Evolutionary conservation across 164 flowering plant genomes (phyloP), one percentile per base, ranked within the genome.

Genomic region (Euptelea pleiosperma): DNA sequence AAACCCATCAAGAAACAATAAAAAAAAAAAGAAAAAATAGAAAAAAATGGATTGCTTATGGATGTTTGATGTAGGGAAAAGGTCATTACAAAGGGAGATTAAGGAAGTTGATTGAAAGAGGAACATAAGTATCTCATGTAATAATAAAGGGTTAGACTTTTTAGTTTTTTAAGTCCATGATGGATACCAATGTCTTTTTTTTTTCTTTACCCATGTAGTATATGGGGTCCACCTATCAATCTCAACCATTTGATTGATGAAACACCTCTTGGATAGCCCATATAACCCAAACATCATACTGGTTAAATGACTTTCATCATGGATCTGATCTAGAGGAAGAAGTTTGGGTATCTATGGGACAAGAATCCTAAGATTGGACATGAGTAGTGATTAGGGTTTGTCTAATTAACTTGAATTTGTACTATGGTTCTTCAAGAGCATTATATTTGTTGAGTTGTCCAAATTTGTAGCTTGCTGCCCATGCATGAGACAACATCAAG

Each of bases 101-200:
- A 44, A 52, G 65, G 58, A 52, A 52, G 51, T 43, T 61, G 65
- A 61, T 61, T 53, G 51, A 61, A 60, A 50, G 57, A 29, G 45
- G 4, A 45, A 41, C 46, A 41, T 41, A 26, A 59, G 28, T 36
- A 34, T 58, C 42, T 58, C 22, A 21, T 33, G 41, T 16, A 35
- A 48, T 48, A 34, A 59, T 58, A 26, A 3, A 47, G 2, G 31
- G 8, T 34, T 36, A 25, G 34, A 48, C 18, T 28, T 31, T 18
- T 29, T 26, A 26, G 22, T 34, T 22, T 19, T 19, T 37, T 15
- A 19, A 18, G 33, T 21, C 41, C 43, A 33, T 43, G 58, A 43
- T 53, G 42, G 41, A 52, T 15, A 31, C 48, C 39, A 37, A 31
- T 19, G 6, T 58, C 3, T 46, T 19, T 19, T 46, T 19, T 19